These are phyloP conservation scores for Pythium dissotocum DNA, from an alignment of 352 stramenopile species.

Conservation along the genomic window DNA sequence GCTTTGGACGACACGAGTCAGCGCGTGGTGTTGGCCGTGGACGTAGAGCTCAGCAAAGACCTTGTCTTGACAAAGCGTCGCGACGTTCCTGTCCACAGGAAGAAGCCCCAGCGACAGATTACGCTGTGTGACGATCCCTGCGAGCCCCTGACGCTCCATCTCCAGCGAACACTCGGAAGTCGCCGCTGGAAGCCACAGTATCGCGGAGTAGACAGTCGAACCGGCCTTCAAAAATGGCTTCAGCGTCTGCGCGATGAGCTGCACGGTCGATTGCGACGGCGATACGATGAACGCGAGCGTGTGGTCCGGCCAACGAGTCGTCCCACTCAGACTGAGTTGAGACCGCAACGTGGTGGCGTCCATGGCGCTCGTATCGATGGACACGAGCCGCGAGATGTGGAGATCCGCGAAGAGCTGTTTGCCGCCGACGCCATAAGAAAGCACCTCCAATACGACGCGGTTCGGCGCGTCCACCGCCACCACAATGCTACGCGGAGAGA, in stretches of 20 bases:
- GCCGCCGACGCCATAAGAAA: constrained; percentile 65
- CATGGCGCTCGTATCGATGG: constrained; percentile 36
- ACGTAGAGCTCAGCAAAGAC: constrained; percentile 77
- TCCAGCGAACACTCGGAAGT: constrained; percentile 64
- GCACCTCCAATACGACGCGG: constrained; percentile 61
- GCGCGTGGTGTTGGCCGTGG: constrained; percentile 49
- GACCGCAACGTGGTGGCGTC: constrained; percentile 35
- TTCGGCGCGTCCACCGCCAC: constrained; percentile 59
- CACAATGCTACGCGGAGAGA: constrained; percentile 21
- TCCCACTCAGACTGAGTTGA: constrained; percentile 35
- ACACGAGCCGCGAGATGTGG: constrained; percentile 49
- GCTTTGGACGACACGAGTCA: constrained; percentile 70
- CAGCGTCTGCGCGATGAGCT: constrained; percentile 39
- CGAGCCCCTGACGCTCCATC: constrained; percentile 73
- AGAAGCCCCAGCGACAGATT: constrained; percentile 62
- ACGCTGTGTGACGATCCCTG: constrained; percentile 48
- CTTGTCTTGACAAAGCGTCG: constrained; percentile 60
- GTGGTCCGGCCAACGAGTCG: constrained; percentile 21
- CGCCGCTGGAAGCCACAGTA: constrained; percentile 63
- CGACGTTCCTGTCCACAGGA: constrained; percentile 56
- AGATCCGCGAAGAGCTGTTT: constrained; percentile 64
- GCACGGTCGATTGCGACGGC: constrained; percentile 47
- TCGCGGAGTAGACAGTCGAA: constrained; percentile 30
- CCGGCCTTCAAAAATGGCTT: constrained; percentile 29
- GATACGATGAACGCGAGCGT: constrained; percentile 58